A percentile compares a stretch with the other conserved stretches of the same genome.
phyloP scores from a whole-genome alignment of 805 yeast genomes.

The Candida silvatica region DNA sequence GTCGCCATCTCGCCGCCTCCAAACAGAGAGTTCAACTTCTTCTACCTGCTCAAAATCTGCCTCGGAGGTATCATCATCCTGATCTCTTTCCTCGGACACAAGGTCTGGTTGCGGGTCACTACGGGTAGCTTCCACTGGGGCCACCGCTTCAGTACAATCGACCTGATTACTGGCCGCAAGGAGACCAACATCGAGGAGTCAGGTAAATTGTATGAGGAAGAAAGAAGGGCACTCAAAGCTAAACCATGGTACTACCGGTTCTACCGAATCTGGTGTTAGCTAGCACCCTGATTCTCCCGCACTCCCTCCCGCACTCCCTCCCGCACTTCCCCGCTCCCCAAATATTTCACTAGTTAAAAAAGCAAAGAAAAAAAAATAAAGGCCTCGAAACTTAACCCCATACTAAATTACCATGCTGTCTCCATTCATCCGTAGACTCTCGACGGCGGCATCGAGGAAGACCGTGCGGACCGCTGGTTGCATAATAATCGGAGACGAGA shows the following conservation, averaged over 20 bases:
- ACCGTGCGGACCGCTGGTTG: conserved; percentile 30
- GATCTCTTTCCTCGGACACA: conserved; percentile 34
- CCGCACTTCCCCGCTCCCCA: too few species aligned
- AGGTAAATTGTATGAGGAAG: conserved; percentile 33
- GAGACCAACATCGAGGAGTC: conserved; percentile 9
- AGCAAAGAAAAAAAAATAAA: too few species aligned
- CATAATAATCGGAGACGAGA: conserved; percentile 79
- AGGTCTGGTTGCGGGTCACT: conserved; percentile 15
- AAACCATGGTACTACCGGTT: conserved; percentile 23
- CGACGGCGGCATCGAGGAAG: too few species aligned
- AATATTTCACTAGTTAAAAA: too few species aligned
- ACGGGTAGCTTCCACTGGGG: conserved; percentile 9
- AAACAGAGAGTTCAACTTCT: conserved; percentile 15
- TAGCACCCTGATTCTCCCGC: too few species aligned
- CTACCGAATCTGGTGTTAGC: conserved; percentile 39
- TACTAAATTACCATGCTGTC: too few species aligned
- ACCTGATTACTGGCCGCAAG: conserved; percentile 12
- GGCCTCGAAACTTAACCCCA: too few species aligned
- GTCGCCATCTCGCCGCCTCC: conserved; percentile 36
- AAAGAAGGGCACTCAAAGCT: conserved; percentile 29
- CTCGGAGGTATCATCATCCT: conserved; percentile 39
- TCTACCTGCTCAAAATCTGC: conserved; percentile 33
- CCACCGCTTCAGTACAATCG: conserved; percentile 12
- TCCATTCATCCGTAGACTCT: too few species aligned
- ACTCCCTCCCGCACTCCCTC: too few species aligned